Evolutionary conservation across 2,329 filamentous ascomycete genomes (phyloP).

Genomic region (Trichoderma harzianum): DNA sequence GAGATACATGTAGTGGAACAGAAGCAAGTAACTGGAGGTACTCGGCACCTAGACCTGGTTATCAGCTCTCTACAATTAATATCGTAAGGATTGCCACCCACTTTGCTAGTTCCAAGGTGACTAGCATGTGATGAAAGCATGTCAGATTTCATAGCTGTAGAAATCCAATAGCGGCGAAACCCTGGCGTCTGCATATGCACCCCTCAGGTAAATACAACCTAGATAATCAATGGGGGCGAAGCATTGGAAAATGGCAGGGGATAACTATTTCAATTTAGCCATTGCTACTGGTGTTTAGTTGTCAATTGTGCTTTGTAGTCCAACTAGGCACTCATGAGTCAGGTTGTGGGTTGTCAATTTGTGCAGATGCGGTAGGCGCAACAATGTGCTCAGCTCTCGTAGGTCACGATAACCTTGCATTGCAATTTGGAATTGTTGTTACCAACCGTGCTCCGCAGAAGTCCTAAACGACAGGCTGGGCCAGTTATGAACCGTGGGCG

Average conservation of each 20-base stretch:
- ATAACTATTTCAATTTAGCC: not conserved
- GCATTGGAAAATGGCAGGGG: not conserved
- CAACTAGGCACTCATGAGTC: not conserved
- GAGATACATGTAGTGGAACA: not conserved
- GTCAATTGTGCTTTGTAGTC: not conserved
- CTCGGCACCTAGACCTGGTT: not conserved
- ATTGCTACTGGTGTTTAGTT: not conserved
- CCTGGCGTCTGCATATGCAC: not conserved
- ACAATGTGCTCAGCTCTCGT: not conserved
- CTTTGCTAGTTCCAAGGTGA: not conserved
- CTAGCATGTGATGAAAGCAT: not conserved
- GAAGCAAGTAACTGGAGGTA: not conserved
- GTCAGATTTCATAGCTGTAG: not conserved
- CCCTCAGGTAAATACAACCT: not conserved
- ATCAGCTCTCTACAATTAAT: not conserved
- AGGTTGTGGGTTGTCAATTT: not conserved
- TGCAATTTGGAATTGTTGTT: not conserved
- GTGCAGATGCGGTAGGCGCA: not conserved
- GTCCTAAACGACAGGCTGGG: not conserved
- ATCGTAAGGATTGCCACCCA: not conserved
- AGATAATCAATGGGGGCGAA: not conserved
- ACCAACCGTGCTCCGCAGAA: not conserved
- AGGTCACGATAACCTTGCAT: not conserved
- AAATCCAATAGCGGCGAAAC: not conserved
- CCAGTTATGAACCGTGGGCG: not conserved